Base-by-base conservation (phyloP, 192 early-diverging fungal genomes). In the Mortierella alpina region DNA sequence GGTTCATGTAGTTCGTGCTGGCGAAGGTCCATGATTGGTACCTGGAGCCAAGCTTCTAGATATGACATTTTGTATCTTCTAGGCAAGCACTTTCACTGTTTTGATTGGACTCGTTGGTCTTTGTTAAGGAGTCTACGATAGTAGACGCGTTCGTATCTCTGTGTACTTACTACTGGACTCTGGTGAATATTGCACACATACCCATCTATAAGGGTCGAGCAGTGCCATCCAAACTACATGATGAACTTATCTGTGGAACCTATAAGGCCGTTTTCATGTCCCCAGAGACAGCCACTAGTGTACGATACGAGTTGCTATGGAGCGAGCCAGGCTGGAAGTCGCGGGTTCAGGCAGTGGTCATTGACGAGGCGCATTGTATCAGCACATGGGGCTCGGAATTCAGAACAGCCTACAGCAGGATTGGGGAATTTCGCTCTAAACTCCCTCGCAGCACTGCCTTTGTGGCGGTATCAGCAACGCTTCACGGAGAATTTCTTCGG, bases 261-360 rank as follows among this genome's bases (percentile, higher is more conserved):
- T 70, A 60, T 18, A 66, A 53, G n/a, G 73, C 54, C n/a, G 73
- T 75, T 20, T 75, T 75, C 59, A 12, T 75, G 77, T 57, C 82
- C 59, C 75, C 75, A 6, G 61, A 72, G 61, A n/a, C 22, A 1
- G 22, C 64, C 61, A 64, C 10, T 9, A 63, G 44, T 17, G 61
- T 31, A 1, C 70, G 70, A 17, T 47, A 64, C 53, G 18, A 20
- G 18, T 13, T 14, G 45, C 61, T 72, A 45, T 72, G 70, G 70
- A 48, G 18, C 7, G 10, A 50, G 7, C 4, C 11, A 12, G 61
- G 15, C 13, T 72, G 70, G 70, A 72, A 62, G 45, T 23, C 22
- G 31, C 9, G 13, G 15, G 18, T 68, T 39, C 55, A 47, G 17
- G 68, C 68, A 3, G 68, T 70, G 61, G 68, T 70, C 18, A 40